Conservation (phyloP, 2,329 filamentous ascomycete species). For the Fusarium sp. region DNA sequence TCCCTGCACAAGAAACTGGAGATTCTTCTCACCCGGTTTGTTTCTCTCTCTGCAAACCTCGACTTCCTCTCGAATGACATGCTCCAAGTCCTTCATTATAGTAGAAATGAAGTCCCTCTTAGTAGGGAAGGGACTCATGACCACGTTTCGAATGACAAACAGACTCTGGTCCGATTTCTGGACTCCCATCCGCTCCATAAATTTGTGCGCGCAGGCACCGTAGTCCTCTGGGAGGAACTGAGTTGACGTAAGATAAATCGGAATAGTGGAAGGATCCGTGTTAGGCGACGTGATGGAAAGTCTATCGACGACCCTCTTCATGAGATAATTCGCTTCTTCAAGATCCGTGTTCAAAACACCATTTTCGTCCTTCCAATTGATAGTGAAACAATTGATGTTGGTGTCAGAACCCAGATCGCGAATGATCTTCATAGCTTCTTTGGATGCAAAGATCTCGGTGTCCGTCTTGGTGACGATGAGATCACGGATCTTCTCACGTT, state of each 20-base stretch:
- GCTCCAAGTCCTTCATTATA: slow-evolving; percentile 50
- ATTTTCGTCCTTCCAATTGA: slow-evolving; percentile 54
- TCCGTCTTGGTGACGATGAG: slow-evolving; percentile 55
- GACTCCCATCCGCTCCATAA: slow-evolving; percentile 55
- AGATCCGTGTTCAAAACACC: slow-evolving; percentile 45
- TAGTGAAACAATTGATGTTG: slow-evolving; percentile 59
- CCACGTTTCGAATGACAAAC: slow-evolving; percentile 59
- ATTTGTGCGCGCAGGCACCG: slow-evolving; percentile 54
- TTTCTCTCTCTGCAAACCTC: slow-evolving; percentile 52
- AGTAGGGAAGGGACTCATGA: slow-evolving; percentile 59
- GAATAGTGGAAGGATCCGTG: slow-evolving; percentile 54
- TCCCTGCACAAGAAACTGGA: slow-evolving; percentile 55
- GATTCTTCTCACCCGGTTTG: slow-evolving; percentile 46
- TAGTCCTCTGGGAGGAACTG: slow-evolving; percentile 55
- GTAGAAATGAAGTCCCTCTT: slow-evolving; percentile 53
- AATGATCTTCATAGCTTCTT: slow-evolving; percentile 53
- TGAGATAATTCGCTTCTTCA: slow-evolving; percentile 62
- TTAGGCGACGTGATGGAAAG: slow-evolving; percentile 55
- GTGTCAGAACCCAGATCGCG: slow-evolving; percentile 57
- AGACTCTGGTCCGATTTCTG: slow-evolving; percentile 50
- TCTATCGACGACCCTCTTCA: slow-evolving; percentile 55
- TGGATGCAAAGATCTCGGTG: slow-evolving; percentile 48
- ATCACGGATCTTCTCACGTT: slow-evolving; percentile 53
- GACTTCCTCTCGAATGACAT: slow-evolving; percentile 47
- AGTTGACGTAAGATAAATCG: slow-evolving; percentile 59